Evolutionary conservation across 2,329 filamentous ascomycete genomes (phyloP), one percentile per base, ranked within the genome.

Genomic region (Neophaeococcomyces aloes): DNA sequence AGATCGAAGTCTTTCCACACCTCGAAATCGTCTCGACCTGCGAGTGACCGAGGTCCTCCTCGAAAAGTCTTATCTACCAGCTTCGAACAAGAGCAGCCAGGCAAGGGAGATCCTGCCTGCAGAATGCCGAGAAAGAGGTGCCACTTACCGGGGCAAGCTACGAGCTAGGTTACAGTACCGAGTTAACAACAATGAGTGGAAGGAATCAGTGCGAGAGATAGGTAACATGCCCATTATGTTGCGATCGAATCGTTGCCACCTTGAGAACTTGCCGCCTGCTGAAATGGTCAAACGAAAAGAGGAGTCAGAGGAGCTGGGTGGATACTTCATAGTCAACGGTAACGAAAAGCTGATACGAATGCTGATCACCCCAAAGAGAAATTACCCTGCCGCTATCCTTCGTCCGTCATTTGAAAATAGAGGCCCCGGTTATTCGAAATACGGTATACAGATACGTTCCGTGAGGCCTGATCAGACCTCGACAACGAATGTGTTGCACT

Each of bases 381-480:
- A 98, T 64, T 95, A 86, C 59, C 89, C 91, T 39, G 84, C 95
- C 77, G 89, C 89, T 36, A 95, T 96, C 62, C 77, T 86, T 55
- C 84, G 91, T 60, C 81, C 83, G 38, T 94, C 88, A 54, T 98
- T 96, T 68, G 75, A 78, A 51, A 88, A 86, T 57, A 81, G 91
- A 68, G 91, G 91, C 29, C 73, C 81, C 15, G 76, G 84, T 49
- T 98, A 95, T 67, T 93, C 87, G 8, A 82, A 84, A 46, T 91
- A 79, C 58, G 91, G 87, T 71, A 83, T 96, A 46, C 85, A 94
- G 57, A 79, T 95, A 53, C 81, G 91, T 65, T 93, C 83, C 2
- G 87, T 95, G 44, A 79, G 91, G 46, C 88, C 88, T n/a, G 91
- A 98, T 65, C 87, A 98, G 66, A 95, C 89, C 7, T 95, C 88